Base-by-base conservation (phyloP, 2,329 filamentous ascomycete species). In the Neofusicoccum parvum region DNA sequence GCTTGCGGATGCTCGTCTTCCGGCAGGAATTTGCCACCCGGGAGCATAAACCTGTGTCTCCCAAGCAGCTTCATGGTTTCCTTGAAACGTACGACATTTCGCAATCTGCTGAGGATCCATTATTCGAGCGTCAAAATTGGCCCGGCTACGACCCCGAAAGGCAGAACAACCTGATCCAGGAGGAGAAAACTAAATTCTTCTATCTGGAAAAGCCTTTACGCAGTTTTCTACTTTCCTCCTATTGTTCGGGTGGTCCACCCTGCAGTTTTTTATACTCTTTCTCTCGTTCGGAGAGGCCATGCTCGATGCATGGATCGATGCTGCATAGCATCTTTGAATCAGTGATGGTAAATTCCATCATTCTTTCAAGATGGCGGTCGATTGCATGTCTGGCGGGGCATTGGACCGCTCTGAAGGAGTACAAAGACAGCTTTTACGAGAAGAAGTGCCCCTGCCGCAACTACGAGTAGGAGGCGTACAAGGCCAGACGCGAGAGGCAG, bases 381-480 rank as follows among this genome's bases (percentile, higher is more conserved):
- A 7, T 32, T 32, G 27, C 27, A 5, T 32, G 5, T 32, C 27
- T 7, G 27, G 27, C 5, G 27, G 27, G 27, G 27, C 27, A 32
- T 5, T 32, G 27, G 79, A 79, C 85, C 66, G 90, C 88, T 65
- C 88, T 97, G 75, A 92, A 90, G 78, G 90, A 92, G 78, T 81
- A 96, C 80, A 96, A 96, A 85, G 94, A 98, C 78, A 88, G 89
- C 67, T 96, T 94, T 85, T 95, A 90, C 82, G 83, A 87, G 71
- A 86, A 88, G 71, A 91, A 91, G 79, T 92, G 92, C 78, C 94
- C 93, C n/a, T 92, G 86, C 79, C 86, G 88, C 74, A 87, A 92
- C 68, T 94, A 90, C 76, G 94, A 98, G 79, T 90, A 90, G 69
- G 91, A 97, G 81, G 88, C 89, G 62, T 90, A 90, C 77, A 89